Conservation (phyloP, 2,329 filamentous ascomycete genomes). For the Epichloe elymi region DNA sequence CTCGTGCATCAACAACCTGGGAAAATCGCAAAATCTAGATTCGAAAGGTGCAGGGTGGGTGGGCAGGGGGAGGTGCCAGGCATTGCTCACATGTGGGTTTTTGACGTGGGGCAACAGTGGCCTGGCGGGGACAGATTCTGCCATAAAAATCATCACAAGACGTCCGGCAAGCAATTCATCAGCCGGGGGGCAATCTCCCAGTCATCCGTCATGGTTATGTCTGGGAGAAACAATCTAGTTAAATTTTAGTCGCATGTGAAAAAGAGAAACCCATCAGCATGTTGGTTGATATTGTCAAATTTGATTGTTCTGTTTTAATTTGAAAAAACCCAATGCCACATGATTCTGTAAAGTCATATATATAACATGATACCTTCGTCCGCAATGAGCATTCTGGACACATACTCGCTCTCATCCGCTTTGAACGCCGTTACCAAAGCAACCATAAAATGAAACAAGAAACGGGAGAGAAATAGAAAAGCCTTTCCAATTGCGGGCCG, state of each 20-base stretch:
- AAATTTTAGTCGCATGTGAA: no score
- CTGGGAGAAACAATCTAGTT: no score
- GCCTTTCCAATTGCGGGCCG: neutral
- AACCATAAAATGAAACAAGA: neutral
- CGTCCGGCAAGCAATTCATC: no score
- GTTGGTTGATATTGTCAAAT: neutral
- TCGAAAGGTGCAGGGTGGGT: neutral
- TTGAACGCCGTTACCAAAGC: slow-evolving; percentile 1
- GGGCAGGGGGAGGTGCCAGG: neutral
- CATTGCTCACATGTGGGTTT: neutral
- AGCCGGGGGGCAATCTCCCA: no score
- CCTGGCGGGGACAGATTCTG: neutral
- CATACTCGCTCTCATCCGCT: slow-evolving; percentile 1
- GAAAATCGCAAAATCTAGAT: neutral
- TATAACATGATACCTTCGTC: slow-evolving; percentile 3
- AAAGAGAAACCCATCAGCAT: no score
- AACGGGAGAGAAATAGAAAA: neutral
- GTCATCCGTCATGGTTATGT: no score
- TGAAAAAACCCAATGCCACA: slow-evolving; percentile 2
- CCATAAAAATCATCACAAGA: neutral
- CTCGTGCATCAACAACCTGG: neutral
- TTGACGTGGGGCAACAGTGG: slow-evolving; percentile 1
- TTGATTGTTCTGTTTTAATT: neutral
- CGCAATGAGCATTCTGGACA: neutral
- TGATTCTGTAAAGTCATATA: slow-evolving; percentile 5